Evolutionary conservation across 768 basidiomycete species (phyloP), one percentile per base, ranked within the genome.

Genomic region (Gelatoporia subvermispora): DNA sequence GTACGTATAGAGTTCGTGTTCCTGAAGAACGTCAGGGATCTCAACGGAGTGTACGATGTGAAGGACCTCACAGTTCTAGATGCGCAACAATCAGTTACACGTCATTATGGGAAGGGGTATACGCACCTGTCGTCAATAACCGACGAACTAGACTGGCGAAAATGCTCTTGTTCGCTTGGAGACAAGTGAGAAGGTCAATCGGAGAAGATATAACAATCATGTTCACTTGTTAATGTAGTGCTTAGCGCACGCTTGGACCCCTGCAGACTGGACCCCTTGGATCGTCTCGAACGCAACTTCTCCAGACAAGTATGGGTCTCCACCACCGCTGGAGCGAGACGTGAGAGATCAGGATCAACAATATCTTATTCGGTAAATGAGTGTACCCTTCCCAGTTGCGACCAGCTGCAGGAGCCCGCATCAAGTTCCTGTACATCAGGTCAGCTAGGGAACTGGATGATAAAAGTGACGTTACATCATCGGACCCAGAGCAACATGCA

Each of bases 301-400:
- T 7, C 93, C 91, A 13, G 80, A 62, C 16, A 95, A 70, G 68
- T 81, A 95, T 0, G 93, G 93, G 63, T 96, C 93, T 7, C 78
- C 90, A 23, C 93, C 92, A 49, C 28, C 28, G 13, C 28, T 31
- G 28, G 13, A 13, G 28, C 13, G 28, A 31, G 13, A 13, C 13
- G 28, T 13, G 13, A 31, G 28, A 13, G 5, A 5, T 31, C 28
- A 31, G 13, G 5, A 31, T 31, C 13, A 13, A 31, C 28, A 31
- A 7, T 5, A 31, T 31, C 7, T 5, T 7, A 31, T 31, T 13
- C 28, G 28, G 28, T 5, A 31, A 31, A 13, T 13, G 28, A 31
- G 7, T 31, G 37, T 85, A 93, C 35, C 90, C 90, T 72, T 95
- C 93, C 88, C 90, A 95, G 66, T 93, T 91, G 22, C 93, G 74